phyloP scores from a whole-genome alignment of 148 eudicot genomes.

The Euryodendron excelsum region DNA sequence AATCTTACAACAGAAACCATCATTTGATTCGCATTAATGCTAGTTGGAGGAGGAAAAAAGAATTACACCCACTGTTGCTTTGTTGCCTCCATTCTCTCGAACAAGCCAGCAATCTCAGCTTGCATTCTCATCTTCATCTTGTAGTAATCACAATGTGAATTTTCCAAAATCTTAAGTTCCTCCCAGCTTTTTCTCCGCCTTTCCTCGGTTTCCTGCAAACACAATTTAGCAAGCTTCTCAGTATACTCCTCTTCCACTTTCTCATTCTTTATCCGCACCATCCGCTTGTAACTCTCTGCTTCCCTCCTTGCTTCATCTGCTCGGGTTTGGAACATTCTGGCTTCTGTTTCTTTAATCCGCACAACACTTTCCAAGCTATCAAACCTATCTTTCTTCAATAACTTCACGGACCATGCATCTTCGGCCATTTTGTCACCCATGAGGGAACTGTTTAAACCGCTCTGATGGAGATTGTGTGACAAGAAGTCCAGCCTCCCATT shows the following conservation, averaged over 20 bases:
- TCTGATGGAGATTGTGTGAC: conserved; percentile 37
- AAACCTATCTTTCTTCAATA: conserved; percentile 42
- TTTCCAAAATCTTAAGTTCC: conserved; percentile 66
- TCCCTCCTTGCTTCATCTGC: conserved; percentile 87
- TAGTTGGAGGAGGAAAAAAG: neutral
- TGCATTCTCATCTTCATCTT: conserved; percentile 85
- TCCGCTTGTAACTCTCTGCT: conserved; percentile 48
- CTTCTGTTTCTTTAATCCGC: conserved; percentile 68
- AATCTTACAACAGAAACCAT: neutral
- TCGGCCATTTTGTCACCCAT: conserved; percentile 33
- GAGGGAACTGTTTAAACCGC: conserved; percentile 21
- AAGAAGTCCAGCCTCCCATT: conserved; percentile 27
- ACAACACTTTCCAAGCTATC: conserved; percentile 72
- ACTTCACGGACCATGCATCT: conserved; percentile 51
- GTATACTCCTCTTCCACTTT: conserved; percentile 69
- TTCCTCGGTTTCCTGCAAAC: conserved; percentile 69
- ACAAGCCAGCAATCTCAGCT: conserved; percentile 70
- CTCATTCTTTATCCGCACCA: conserved; percentile 44
- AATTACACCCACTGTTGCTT: conserved; percentile 62
- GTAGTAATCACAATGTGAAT: conserved; percentile 66
- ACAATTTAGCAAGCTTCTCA: conserved; percentile 59
- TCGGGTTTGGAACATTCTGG: conserved; percentile 71
- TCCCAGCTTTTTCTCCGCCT: conserved; percentile 60
- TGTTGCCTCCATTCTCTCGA: conserved; percentile 86
- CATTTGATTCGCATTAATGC: neutral